These are phyloP conservation scores for Suillus lakei DNA, from an alignment of 768 basidiomycete genomes.

Conservation along the genomic window DNA sequence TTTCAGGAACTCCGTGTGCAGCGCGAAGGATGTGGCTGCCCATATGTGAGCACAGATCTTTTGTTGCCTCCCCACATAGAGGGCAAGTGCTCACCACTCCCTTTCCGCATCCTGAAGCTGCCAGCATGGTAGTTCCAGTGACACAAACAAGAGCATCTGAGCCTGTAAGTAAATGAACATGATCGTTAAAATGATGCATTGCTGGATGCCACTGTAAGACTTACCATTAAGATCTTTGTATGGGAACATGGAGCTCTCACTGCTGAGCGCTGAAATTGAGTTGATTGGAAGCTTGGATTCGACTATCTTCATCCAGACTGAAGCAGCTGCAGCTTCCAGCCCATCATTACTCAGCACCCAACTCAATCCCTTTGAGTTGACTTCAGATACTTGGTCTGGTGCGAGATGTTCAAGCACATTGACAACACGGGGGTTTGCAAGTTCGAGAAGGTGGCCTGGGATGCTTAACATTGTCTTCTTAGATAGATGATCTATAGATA, in stretches of 20 bases:
- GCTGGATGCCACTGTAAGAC: too few species aligned
- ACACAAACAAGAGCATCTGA: too few species aligned
- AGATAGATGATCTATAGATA: too few species aligned
- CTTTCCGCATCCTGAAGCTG: background rate
- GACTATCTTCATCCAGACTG: constrained; percentile 2
- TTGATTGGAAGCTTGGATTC: background rate
- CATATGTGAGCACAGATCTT: constrained; percentile 10
- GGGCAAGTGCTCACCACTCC: background rate
- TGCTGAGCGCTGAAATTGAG: background rate
- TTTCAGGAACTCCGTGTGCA: background rate
- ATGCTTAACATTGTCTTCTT: too few species aligned
- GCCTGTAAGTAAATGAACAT: too few species aligned
- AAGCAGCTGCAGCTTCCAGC: background rate
- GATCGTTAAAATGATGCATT: too few species aligned
- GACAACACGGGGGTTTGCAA: background rate
- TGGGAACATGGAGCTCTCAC: constrained; percentile 2
- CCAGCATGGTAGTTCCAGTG: too few species aligned
- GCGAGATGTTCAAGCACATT: background rate
- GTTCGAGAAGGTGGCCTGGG: constrained; percentile 3
- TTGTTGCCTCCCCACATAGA: constrained; percentile 4
- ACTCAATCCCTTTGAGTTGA: background rate
- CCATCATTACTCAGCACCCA: background rate
- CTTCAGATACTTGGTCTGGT: background rate
- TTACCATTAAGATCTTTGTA: too few species aligned
- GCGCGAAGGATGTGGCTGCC: constrained; percentile 8